Conservation (phyloP, 2,329 filamentous ascomycete species). For the Clathrospora elynae region DNA sequence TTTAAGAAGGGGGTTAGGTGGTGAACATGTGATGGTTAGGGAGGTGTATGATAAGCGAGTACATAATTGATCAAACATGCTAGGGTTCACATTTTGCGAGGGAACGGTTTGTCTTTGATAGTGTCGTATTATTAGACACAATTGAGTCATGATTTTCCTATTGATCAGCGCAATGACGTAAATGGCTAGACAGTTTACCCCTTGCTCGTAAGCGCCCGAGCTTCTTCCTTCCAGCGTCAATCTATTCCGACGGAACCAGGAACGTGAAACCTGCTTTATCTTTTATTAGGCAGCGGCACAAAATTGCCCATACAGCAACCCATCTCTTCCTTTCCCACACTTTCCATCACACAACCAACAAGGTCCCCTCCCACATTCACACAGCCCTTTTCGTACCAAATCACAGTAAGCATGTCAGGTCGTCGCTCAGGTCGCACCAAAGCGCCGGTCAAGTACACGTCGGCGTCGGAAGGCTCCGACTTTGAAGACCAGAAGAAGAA, state of each 20-base stretch:
- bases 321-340: not conserved
- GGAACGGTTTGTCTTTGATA: too few relatives aligned
- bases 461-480: conserved; percentile 18
- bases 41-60: not conserved
- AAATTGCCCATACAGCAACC: not conserved
- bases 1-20: conserved; percentile 40
- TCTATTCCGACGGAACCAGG: not conserved
- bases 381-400: too few relatives aligned
- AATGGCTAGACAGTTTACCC: not conserved
- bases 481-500: conserved; percentile 15
- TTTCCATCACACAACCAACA: not conserved
- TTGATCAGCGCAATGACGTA: conserved; percentile 5
- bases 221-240: conserved; percentile 6
- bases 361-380: not conserved
- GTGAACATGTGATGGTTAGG: conserved; percentile 14
- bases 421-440: conserved; percentile 21
- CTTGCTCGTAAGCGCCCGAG: not conserved
- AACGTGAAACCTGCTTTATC: conserved; percentile 8
- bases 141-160: not conserved
- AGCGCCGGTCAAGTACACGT: conserved; percentile 23
- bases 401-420: conserved; percentile 12
- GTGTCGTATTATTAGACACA: not conserved
- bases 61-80: not conserved
- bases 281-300: not conserved
- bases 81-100: too few relatives aligned